Evolutionary conservation across 495 filamentous ascomycete genomes (phyloP).

Genomic region (Tuber melanosporum): DNA sequence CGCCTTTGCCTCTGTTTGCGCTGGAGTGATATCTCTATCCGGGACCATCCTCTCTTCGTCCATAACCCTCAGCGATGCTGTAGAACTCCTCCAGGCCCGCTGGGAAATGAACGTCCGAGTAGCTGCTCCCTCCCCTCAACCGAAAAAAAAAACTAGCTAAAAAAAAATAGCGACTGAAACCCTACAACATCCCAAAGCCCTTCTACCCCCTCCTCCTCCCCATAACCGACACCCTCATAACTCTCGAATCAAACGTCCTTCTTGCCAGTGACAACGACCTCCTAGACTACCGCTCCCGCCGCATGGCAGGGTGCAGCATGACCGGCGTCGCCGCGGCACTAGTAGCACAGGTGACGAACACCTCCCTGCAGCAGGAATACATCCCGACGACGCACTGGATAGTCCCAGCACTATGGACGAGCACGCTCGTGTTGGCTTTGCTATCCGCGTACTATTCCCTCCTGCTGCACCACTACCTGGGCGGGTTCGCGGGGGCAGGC

Average conservation of each 20-base stretch:
- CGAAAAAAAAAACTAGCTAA: not conserved
- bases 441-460: conserved; percentile 29
- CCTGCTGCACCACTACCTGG: conserved; percentile 24
- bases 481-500: conserved; percentile 12
- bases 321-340: conserved; percentile 28
- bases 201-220: conserved; percentile 19
- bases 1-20: conserved; percentile 23
- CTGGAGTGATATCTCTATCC: conserved; percentile 21
- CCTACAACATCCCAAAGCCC: conserved; percentile 11
- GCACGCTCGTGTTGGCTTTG: conserved; percentile 19
- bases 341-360: conserved; percentile 26
- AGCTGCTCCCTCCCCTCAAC: not conserved
- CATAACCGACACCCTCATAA: conserved; percentile 21
- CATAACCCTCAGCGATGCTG: conserved; percentile 18
- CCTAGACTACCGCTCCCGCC: conserved; percentile 28
- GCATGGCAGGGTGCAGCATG: conserved; percentile 40
- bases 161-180: conserved; percentile 16
- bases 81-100: conserved; percentile 21
- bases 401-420: conserved; percentile 25
- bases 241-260: conserved; percentile 22
- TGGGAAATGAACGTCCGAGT: conserved; percentile 26
- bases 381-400: conserved; percentile 21
- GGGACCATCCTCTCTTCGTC: conserved; percentile 20
- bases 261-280: conserved; percentile 11
- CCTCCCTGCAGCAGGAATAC: conserved; percentile 21